Evolutionary conservation across 2,329 filamentous ascomycete species (phyloP).

Genomic region (Cladophialophora bantiana): DNA sequence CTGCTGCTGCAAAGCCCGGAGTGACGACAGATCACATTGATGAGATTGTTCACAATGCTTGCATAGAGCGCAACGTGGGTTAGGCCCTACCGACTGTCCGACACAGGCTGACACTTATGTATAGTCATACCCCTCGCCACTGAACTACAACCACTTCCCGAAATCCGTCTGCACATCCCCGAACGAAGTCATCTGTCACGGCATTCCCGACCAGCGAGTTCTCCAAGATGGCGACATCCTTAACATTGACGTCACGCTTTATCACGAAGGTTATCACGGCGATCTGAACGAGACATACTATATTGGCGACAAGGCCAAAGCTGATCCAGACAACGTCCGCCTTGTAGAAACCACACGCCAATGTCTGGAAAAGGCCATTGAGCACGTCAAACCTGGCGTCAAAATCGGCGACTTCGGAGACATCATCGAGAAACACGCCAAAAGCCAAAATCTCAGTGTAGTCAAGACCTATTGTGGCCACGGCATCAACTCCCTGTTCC

Average conservation of each 20-base stretch:
- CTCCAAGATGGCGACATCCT: slow-evolving; percentile 93
- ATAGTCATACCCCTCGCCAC: slow-evolving; percentile 91
- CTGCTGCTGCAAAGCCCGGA: slow-evolving; percentile 81
- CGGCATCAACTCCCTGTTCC: slow-evolving; percentile 92
- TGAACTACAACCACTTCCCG: slow-evolving; percentile 96
- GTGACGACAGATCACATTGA: slow-evolving; percentile 96
- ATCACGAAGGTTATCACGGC: slow-evolving; percentile 92
- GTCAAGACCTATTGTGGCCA: slow-evolving; percentile 97
- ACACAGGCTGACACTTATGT: slow-evolving; percentile 24
- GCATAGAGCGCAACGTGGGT: slow-evolving; percentile 86
- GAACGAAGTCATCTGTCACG: slow-evolving; percentile 98
- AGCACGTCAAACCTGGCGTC: slow-evolving; percentile 89
- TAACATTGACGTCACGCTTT: slow-evolving; percentile 95
- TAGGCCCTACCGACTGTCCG: neutral
- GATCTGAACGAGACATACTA: slow-evolving; percentile 99
- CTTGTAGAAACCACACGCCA: slow-evolving; percentile 90
- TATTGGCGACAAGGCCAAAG: slow-evolving; percentile 84
- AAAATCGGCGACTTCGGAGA: slow-evolving; percentile 93
- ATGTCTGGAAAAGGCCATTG: slow-evolving; percentile 88
- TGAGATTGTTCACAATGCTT: slow-evolving; percentile 92
- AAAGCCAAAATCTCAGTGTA: slow-evolving; percentile 82
- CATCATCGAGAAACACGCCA: slow-evolving; percentile 93
- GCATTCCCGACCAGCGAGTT: slow-evolving; percentile 89
- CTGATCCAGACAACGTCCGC: slow-evolving; percentile 84
- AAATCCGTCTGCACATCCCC: slow-evolving; percentile 97